phyloP scores from a whole-genome alignment of 2,329 filamentous ascomycete genomes.

The Penicillium sp. region DNA sequence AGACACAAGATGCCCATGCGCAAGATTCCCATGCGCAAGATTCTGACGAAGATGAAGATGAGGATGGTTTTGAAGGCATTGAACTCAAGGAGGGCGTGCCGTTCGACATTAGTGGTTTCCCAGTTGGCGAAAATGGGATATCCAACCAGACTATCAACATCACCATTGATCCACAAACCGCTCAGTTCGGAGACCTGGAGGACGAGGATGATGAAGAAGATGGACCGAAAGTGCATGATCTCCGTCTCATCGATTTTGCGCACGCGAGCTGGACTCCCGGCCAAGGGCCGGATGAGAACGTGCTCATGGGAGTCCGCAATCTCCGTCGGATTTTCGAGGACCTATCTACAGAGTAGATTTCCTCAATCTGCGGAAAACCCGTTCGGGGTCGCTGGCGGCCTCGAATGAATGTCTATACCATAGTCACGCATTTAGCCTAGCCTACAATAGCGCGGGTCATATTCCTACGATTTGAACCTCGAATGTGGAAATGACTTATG shows the following conservation, averaged over 20 bases:
- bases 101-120: conserved; percentile 37
- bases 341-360: conserved; percentile 49
- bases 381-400: conserved; percentile 35
- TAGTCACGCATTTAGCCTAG: conserved; percentile 6
- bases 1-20: conserved; percentile 32
- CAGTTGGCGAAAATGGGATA: conserved; percentile 34
- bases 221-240: conserved; percentile 70
- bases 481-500: neutral
- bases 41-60: conserved; percentile 30
- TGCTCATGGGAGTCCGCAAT: conserved; percentile 73
- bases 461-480: neutral
- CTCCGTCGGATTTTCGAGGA: conserved; percentile 73
- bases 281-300: conserved; percentile 84
- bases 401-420: conserved; percentile 1
- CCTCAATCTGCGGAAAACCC: conserved; percentile 4
- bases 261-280: conserved; percentile 86
- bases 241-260: conserved; percentile 96
- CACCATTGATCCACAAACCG: conserved; percentile 40
- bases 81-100: conserved; percentile 34
- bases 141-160: conserved; percentile 40
- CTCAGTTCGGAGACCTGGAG: conserved; percentile 53
- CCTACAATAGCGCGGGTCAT: conserved; percentile 6
- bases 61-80: conserved; percentile 19
- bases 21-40: conserved; percentile 41
- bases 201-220: conserved; percentile 61